Evolutionary conservation across 371 early-diverging fungal species (phyloP).

Genomic region (Mucor indicus): DNA sequence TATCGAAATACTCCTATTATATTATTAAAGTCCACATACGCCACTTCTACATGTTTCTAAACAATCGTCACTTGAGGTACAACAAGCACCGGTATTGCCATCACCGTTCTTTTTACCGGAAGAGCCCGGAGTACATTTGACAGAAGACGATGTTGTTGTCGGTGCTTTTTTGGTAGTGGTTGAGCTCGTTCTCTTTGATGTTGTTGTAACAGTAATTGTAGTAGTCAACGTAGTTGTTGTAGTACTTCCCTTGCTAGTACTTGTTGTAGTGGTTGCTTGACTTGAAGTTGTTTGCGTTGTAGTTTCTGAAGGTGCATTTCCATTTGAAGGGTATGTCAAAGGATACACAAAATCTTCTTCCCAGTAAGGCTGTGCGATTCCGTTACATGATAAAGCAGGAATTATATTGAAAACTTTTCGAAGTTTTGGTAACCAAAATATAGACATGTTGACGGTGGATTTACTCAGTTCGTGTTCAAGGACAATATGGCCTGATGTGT

Average conservation of each 20-base stretch:
- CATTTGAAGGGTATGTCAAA: no score
- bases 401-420: conserved; percentile 39
- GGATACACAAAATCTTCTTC: conserved; percentile 42
- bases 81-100: conserved; percentile 19
- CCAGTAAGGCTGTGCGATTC: conserved; percentile 47
- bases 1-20: no score
- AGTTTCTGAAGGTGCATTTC: not conserved
- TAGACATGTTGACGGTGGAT: conserved; percentile 45
- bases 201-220: not conserved
- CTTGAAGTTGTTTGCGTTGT: not conserved
- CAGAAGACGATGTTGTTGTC: conserved; percentile 1
- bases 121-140: conserved; percentile 11
- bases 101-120: conserved; percentile 9
- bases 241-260: not conserved
- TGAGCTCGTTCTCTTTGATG: not conserved
- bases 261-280: not conserved
- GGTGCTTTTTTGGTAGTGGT: not conserved
- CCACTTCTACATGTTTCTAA: conserved; percentile 6
- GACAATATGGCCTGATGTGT: conserved; percentile 35
- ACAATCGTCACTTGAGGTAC: conserved; percentile 16
- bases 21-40: conserved; percentile 7
- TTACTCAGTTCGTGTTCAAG: conserved; percentile 52
- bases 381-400: conserved; percentile 44
- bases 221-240: not conserved
- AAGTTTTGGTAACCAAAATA: conserved; percentile 45